Percentiles rank a stretch among this genome's conserved stretches.
Evolutionary conservation across 306 rosid species (phyloP).

Genomic region (Casuarina glauca): DNA sequence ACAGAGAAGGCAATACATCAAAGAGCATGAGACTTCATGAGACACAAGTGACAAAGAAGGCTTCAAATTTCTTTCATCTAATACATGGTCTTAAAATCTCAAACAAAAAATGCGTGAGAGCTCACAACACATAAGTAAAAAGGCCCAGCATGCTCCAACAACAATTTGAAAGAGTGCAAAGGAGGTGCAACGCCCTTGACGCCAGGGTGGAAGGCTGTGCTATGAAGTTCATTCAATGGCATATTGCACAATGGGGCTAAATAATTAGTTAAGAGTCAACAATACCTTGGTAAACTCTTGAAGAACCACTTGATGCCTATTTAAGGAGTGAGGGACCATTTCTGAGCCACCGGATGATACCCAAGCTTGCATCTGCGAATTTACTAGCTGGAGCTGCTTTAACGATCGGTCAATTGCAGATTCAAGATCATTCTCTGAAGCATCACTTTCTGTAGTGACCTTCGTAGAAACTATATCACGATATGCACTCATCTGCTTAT

Average conservation of each 20-base stretch:
- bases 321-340: slow-evolving; percentile 97
- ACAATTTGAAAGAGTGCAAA: slow-evolving; percentile 11
- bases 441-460: slow-evolving; percentile 64
- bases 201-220: neutral
- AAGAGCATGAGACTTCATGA: too few relatives aligned
- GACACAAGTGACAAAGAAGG: too few relatives aligned
- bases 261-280: slow-evolving; percentile 13
- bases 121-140: neutral
- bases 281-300: slow-evolving; percentile 97
- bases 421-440: slow-evolving; percentile 67
- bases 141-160: slow-evolving; percentile 21
- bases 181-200: slow-evolving; percentile 12
- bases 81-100: neutral
- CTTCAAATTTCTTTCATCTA: neutral
- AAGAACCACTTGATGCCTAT: slow-evolving; percentile 96
- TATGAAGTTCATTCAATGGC: neutral
- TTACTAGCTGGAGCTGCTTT: slow-evolving; percentile 92
- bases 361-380: slow-evolving; percentile 98
- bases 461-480: slow-evolving; percentile 83
- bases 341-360: slow-evolving; percentile 95
- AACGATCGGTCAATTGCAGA: slow-evolving; percentile 72
- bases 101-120: neutral
- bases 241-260: neutral
- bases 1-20: too few relatives aligned
- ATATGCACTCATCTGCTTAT: slow-evolving; percentile 84